Conservation (phyloP, 768 basidiomycete species). For the Hemileccinum rubropunctum region DNA sequence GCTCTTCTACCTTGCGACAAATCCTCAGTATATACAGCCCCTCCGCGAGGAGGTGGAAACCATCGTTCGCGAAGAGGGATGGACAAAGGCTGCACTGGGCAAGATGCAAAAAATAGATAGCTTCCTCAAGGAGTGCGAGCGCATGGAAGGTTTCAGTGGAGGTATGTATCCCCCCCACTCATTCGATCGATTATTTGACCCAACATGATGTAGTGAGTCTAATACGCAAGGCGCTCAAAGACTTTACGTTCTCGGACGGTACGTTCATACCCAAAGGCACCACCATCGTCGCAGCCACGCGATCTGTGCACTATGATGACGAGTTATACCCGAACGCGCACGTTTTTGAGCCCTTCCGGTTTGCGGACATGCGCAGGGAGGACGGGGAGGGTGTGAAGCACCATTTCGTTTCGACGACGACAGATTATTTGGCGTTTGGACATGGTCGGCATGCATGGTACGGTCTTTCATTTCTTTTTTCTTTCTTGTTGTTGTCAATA, state of each 20-base stretch:
- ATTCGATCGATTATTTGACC: not conserved
- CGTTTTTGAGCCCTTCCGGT: slow-evolving; percentile 49
- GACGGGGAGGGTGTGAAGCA: slow-evolving; percentile 32
- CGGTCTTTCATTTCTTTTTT: not conserved
- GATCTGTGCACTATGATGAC: slow-evolving; percentile 20
- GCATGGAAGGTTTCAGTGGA: slow-evolving; percentile 27
- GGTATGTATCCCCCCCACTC: slow-evolving; percentile 15
- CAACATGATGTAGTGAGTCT: slow-evolving; percentile 23
- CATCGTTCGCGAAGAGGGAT: slow-evolving; percentile 26
- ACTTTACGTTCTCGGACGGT: slow-evolving; percentile 38
- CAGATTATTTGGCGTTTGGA: slow-evolving; percentile 38
- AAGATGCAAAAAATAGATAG: slow-evolving; percentile 38
- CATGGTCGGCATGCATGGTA: slow-evolving; percentile 29
- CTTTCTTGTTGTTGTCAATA: not conserved
- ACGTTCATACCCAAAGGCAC: slow-evolving; percentile 36
- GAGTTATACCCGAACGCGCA: slow-evolving; percentile 32
- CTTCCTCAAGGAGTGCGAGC: slow-evolving; percentile 37
- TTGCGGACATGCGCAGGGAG: slow-evolving; percentile 34
- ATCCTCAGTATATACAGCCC: slow-evolving; percentile 32
- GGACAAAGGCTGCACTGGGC: slow-evolving; percentile 23
- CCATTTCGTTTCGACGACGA: slow-evolving; percentile 35
- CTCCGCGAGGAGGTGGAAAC: slow-evolving; percentile 39
- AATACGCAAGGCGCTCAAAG: slow-evolving; percentile 30
- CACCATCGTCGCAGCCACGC: slow-evolving; percentile 18
- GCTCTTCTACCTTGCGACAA: slow-evolving; percentile 34